Evolutionary conservation across 2,329 filamentous ascomycete genomes (phyloP).

Genomic region (Coniochaeta sp.): DNA sequence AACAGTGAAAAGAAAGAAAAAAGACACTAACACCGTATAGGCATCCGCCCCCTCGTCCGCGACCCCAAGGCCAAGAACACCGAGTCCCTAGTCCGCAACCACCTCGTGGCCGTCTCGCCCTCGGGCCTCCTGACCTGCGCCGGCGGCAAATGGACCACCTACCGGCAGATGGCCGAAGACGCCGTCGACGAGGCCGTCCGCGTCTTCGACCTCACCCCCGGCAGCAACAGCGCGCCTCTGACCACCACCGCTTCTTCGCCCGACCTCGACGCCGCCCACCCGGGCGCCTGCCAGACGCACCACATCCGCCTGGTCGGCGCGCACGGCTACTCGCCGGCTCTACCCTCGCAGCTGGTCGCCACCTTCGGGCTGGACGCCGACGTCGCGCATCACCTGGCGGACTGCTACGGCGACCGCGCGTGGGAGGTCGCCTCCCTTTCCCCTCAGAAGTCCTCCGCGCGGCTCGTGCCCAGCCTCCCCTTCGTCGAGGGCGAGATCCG

Average conservation of each 20-base stretch:
- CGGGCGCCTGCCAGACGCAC: constrained; percentile 73
- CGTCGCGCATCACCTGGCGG: constrained; percentile 55
- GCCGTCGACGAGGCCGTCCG: constrained; percentile 74
- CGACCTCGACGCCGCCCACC: constrained; percentile 31
- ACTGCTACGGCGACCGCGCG: constrained; percentile 61
- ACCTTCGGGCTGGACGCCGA: constrained; percentile 61
- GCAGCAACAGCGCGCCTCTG: constrained; percentile 47
- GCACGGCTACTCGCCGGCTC: constrained; percentile 78
- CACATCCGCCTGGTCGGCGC: constrained; percentile 74
- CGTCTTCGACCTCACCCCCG: constrained; percentile 55
- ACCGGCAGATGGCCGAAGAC: constrained; percentile 88
- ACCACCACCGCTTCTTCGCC: constrained; percentile 61
- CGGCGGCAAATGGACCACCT: constrained; percentile 89
- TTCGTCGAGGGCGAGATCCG: constrained; percentile 69
- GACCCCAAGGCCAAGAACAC: constrained; percentile 82
- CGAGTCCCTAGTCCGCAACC: constrained; percentile 80
- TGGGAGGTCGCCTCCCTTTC: constrained; percentile 54
- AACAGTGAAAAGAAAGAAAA: constrained; percentile 8
- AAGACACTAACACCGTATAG: neutral
- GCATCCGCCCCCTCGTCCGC: constrained; percentile 69
- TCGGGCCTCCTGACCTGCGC: constrained; percentile 79
- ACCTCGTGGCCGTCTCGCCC: constrained; percentile 71
- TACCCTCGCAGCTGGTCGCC: constrained; percentile 70
- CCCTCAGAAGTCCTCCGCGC: constrained; percentile 42
- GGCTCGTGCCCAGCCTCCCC: constrained; percentile 59